Conservation (phyloP, 805 yeast genomes). For the Henningerozyma blattae region DNA sequence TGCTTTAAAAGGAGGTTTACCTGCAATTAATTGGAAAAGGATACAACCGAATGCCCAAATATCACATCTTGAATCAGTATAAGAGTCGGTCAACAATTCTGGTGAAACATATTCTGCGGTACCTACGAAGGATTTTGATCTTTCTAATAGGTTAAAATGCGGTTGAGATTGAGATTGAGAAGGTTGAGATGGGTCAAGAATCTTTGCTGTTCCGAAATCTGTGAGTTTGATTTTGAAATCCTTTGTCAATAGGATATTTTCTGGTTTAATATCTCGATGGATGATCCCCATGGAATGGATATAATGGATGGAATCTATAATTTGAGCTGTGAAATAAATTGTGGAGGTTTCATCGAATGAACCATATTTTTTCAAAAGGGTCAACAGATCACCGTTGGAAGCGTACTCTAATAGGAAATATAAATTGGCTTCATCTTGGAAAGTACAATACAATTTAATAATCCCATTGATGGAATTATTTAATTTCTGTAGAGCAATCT, state of each 20-base stretch:
- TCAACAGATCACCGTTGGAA: conserved; percentile 62
- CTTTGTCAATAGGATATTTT: conserved; percentile 56
- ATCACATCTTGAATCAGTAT: conserved; percentile 85
- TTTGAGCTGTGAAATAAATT: conserved; percentile 58
- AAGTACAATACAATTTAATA: conserved; percentile 60
- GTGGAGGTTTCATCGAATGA: conserved; percentile 59
- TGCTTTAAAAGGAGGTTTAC: conserved; percentile 80
- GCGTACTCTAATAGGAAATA: conserved; percentile 74
- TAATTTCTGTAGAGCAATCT: conserved; percentile 62
- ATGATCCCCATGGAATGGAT: conserved; percentile 68
- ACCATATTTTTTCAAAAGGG: conserved; percentile 57
- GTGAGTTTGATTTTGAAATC: conserved; percentile 56
- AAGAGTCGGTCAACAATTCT: conserved; percentile 61
- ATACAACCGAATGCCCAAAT: conserved; percentile 99
- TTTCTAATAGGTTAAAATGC: conserved; percentile 47
- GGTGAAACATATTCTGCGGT: conserved; percentile 82
- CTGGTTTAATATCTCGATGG: conserved; percentile 78
- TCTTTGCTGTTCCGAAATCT: conserved; percentile 76
- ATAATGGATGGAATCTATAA: conserved; percentile 58
- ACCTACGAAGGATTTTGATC: conserved; percentile 75
- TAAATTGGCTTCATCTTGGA: conserved; percentile 62
- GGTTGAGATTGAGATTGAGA: conserved; percentile 24
- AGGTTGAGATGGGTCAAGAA: conserved; percentile 39
- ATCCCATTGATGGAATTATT: conserved; percentile 48
- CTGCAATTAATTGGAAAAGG: conserved; percentile 88